These are phyloP conservation scores for Cutaneotrichosporon curvatum DNA, from an alignment of 1,284 basidiomycete species.

Conservation along the genomic window DNA sequence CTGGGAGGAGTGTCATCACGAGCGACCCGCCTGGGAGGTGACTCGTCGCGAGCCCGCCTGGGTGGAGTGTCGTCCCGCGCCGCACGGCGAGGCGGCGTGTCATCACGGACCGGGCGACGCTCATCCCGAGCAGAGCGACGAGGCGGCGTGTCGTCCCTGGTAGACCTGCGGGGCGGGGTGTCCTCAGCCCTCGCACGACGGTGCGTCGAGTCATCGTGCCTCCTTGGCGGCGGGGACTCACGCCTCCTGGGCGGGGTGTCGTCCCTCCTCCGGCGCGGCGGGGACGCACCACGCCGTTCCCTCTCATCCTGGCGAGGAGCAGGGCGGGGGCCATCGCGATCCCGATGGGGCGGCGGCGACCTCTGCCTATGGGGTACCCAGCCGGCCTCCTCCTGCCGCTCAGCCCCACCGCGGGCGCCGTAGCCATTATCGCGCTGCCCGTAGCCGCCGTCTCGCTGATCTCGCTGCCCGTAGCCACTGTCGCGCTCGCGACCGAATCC, in stretches of 20 bases:
- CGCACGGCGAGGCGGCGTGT: not conserved
- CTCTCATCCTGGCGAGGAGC: not conserved
- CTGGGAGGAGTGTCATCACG: constrained; percentile 5
- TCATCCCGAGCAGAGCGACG: too few species aligned
- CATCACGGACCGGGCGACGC: not conserved
- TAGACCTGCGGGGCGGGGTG: not conserved
- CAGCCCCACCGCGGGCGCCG: not conserved
- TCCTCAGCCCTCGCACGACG: too few species aligned
- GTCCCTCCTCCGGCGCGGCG: not conserved
- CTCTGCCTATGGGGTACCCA: not conserved
- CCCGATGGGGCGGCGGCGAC: not conserved
- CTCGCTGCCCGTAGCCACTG: constrained; percentile 7
- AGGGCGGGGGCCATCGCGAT: not conserved
- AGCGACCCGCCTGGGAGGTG: not conserved
- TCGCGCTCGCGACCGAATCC: constrained; percentile 9
- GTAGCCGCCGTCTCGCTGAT: constrained; percentile 10
- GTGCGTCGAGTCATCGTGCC: not conserved
- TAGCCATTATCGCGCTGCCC: constrained; percentile 2
- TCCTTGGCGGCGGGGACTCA: not conserved
- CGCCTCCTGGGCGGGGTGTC: constrained; percentile 3
- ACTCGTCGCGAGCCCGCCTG: not conserved
- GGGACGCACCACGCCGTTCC: not conserved
- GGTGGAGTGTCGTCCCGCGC: not conserved
- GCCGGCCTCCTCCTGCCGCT: not conserved
- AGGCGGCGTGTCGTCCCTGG: too few species aligned